Base-by-base conservation (phyloP, 2,329 filamentous ascomycete species). In the Beauveria pseudobassiana region DNA sequence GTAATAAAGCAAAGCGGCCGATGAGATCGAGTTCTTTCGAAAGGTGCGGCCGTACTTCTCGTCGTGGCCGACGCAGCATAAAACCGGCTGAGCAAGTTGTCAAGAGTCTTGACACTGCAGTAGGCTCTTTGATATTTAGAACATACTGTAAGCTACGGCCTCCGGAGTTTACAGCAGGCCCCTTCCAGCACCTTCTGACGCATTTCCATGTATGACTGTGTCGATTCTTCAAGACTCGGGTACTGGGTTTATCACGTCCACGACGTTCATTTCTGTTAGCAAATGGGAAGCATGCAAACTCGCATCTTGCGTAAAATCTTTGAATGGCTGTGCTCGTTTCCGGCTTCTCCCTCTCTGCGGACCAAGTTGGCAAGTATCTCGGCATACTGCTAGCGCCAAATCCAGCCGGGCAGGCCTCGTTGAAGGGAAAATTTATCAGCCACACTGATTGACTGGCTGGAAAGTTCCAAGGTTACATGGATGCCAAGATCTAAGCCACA, bases 401-500 rank as follows among this genome's bases (percentile, higher is more conserved):
- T 46, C 57, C 58, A 53, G 58, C 58, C 42, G 42, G 49, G 40
- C 58, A 60, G 58, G 58, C 50, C 58, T 53, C 14, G 28, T 22
- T 22, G 30, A n/a, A 28, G 50, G 45, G 52, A 59, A 60, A 54
- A 54, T 60, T 54, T 53, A 53, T 60, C 58, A 60, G 58, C 58
- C 58, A 60, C 58, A 60, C 22, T 24, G 22, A 24, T 24, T 24
- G 3, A 34, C n/a, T 40, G 10, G 26, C 48, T 52, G 49, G 49
- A 48, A 60, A 53, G 49, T 60, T 60, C 58, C 58, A 60, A 46
- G 49, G 24, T 38, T 24, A 20, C 10, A 34, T 26, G 16, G 45
- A 46, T 51, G 57, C 58, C 58, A 60, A 60, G 58, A 60, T 20
- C 58, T 60, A 54, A 60, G 58, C 58, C 58, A 60, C 58, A 54